These are phyloP conservation scores for Colletotrichum tabaci DNA, from an alignment of 2,329 filamentous ascomycete genomes.

Conservation along the genomic window DNA sequence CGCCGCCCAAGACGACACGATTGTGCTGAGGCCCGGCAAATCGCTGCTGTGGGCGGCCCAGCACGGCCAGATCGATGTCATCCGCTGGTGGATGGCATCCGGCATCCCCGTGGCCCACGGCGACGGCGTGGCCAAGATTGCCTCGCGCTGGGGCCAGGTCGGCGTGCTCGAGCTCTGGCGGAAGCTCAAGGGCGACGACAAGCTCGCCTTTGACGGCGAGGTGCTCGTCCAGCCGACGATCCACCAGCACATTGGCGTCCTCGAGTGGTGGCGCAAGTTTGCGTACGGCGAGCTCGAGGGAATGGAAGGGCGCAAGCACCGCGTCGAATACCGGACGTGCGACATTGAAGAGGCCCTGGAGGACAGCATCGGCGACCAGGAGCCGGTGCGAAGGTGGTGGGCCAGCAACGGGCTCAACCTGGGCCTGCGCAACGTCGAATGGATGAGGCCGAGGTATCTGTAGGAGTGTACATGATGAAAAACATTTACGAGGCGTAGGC, in stretches of 20 bases:
- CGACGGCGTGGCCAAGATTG: conserved; percentile 86
- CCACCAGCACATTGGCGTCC: conserved; percentile 84
- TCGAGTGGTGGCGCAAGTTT: conserved; percentile 93
- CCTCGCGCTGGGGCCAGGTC: conserved; percentile 87
- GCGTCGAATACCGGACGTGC: conserved; percentile 93
- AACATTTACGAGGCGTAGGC: conserved; percentile 15
- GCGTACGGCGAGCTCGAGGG: conserved; percentile 68
- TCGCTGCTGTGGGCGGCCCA: conserved; percentile 88
- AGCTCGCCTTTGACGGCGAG: conserved; percentile 83
- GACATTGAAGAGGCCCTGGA: conserved; percentile 96
- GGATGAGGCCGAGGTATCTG: conserved; percentile 87
- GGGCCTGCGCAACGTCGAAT: conserved; percentile 86
- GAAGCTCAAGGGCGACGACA: conserved; percentile 73
- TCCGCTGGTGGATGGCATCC: conserved; percentile 90
- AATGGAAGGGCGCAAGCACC: conserved; percentile 70
- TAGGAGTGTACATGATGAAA: conserved; percentile 50
- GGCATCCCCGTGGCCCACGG: conserved; percentile 85
- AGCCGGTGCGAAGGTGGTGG: conserved; percentile 88
- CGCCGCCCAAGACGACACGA: conserved; percentile 69
- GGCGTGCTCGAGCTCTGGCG: conserved; percentile 89
- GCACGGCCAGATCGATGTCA: conserved; percentile 81
- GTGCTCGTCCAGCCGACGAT: conserved; percentile 90
- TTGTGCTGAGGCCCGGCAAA: conserved; percentile 84
- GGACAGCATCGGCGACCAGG: conserved; percentile 83
- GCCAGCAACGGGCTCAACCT: conserved; percentile 85